These are phyloP conservation scores for Bothriochloa decipiens DNA, from an alignment of 176 grass and related monocot species.

Conservation along the genomic window DNA sequence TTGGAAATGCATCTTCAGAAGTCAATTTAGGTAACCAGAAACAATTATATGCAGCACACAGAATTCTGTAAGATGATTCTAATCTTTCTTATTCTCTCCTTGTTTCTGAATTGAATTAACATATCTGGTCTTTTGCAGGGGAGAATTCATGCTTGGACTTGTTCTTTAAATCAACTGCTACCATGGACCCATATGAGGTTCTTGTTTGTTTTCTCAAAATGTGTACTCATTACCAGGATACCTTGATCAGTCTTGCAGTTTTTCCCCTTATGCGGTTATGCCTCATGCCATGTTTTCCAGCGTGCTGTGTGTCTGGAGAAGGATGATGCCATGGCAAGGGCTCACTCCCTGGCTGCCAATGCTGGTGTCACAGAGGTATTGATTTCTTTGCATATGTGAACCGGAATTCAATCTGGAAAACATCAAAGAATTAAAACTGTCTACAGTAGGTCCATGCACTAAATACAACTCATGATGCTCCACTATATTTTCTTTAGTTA, in stretches of 20 bases:
- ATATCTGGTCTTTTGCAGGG: constrained; percentile 44
- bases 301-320: constrained; percentile 72
- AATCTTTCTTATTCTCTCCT: not conserved
- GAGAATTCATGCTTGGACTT: constrained; percentile 74
- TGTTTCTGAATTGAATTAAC: not conserved
- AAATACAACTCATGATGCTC: not conserved
- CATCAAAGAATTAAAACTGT: not conserved
- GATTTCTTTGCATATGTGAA: constrained; percentile 1
- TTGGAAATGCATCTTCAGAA: constrained; percentile 65
- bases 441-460: not conserved
- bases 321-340: constrained; percentile 74
- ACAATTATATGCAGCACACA: constrained; percentile 3
- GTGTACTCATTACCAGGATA: not conserved
- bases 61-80: not conserved
- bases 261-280: not conserved
- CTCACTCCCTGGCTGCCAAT: constrained; percentile 76
- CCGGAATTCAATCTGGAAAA: not conserved
- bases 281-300: constrained; percentile 47
- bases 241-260: not conserved
- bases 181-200: constrained; percentile 76
- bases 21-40: constrained; percentile 61
- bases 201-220: not conserved
- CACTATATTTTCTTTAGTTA: not conserved
- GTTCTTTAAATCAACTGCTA: constrained; percentile 68
- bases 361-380: constrained; percentile 75